Conservation (phyloP, 768 basidiomycete genomes). For the Boletus bicolor region DNA sequence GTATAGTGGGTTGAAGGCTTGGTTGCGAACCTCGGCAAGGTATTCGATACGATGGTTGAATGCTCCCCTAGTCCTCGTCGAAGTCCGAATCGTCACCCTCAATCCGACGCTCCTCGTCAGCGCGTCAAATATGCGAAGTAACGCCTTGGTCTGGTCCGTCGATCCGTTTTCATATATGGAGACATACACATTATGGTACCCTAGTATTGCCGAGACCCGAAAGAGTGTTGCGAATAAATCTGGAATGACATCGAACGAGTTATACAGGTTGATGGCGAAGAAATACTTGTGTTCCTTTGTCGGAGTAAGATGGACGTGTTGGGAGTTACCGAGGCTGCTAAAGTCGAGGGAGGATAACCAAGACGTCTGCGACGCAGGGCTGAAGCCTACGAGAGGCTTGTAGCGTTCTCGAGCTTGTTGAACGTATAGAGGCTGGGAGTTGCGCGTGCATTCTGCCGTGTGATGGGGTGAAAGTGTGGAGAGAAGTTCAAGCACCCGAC, state of each 20-base stretch:
- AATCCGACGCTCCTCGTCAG: constrained; percentile 87
- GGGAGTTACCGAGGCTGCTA: constrained; percentile 39
- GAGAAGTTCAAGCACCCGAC: constrained; percentile 81
- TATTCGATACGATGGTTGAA: constrained; percentile 99
- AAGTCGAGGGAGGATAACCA: constrained; percentile 61
- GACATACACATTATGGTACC: constrained; percentile 97
- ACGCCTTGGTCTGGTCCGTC: constrained; percentile 96
- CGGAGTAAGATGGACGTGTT: constrained; percentile 36
- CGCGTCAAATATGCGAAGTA: constrained; percentile 92
- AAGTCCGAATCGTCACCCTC: constrained; percentile 90
- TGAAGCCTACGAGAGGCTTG: constrained; percentile 76
- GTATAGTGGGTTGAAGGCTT: constrained; percentile 92
- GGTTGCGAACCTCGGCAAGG: constrained; percentile 99
- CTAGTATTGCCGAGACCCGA: constrained; percentile 85
- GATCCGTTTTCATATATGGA: constrained; percentile 99
- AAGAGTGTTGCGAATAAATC: constrained; percentile 97
- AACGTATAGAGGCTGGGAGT: constrained; percentile 78
- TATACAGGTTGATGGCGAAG: constrained; percentile 99
- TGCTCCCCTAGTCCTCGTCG: constrained; percentile 86
- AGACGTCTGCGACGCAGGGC: constrained; percentile 51
- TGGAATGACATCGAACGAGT: constrained; percentile 98
- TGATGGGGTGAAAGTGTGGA: constrained; percentile 87
- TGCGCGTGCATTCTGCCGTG: constrained; percentile 87
- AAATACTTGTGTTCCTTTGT: constrained; percentile 91
- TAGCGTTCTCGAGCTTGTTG: constrained; percentile 88